These are phyloP conservation scores for Pyrenochaeta sp. DNA, from an alignment of 2,329 filamentous ascomycete species.

Conservation along the genomic window DNA sequence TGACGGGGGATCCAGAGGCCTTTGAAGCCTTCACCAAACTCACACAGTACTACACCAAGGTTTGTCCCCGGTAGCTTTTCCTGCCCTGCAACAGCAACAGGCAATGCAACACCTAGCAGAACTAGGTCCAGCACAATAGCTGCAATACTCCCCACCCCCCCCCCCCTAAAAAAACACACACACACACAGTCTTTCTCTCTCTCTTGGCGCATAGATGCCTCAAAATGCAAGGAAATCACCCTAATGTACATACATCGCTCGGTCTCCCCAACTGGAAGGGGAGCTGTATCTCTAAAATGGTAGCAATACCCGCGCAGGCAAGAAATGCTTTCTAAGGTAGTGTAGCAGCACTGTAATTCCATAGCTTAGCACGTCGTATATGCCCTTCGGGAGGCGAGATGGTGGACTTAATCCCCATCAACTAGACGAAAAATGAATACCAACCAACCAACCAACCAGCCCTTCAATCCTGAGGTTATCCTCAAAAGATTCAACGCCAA, in stretches of 20 bases:
- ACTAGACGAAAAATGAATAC: constrained; percentile 8
- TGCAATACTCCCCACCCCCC: not conserved
- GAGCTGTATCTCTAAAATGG: constrained; percentile 4
- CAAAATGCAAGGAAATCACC: constrained; percentile 2
- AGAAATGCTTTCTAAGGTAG: constrained; percentile 7
- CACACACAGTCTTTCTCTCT: not conserved
- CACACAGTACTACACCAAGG: too few relatives aligned
- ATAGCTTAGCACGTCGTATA: constrained; percentile 7
- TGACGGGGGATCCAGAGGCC: too few relatives aligned
- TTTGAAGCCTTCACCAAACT: too few relatives aligned
- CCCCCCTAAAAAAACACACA: not conserved
- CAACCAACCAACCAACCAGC: constrained; percentile 6
- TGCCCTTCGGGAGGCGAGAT: constrained; percentile 8
- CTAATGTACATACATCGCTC: constrained; percentile 3
- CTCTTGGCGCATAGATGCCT: constrained; percentile 5
- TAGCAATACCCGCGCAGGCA: constrained; percentile 6
- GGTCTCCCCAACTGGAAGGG: not conserved
- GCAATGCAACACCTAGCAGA: constrained; percentile 2
- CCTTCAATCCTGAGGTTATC: too few relatives aligned
- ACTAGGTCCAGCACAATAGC: constrained; percentile 1
- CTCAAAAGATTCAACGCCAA: too few relatives aligned
- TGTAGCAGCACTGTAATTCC: constrained; percentile 5
- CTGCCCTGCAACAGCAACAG: not conserved
- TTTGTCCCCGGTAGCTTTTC: not conserved
- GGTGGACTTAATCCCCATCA: constrained; percentile 5